Percentiles rank a stretch among this genome's conserved stretches.
phyloP scores from a whole-genome alignment of 768 basidiomycete species.

The Lactifluus pinguis region DNA sequence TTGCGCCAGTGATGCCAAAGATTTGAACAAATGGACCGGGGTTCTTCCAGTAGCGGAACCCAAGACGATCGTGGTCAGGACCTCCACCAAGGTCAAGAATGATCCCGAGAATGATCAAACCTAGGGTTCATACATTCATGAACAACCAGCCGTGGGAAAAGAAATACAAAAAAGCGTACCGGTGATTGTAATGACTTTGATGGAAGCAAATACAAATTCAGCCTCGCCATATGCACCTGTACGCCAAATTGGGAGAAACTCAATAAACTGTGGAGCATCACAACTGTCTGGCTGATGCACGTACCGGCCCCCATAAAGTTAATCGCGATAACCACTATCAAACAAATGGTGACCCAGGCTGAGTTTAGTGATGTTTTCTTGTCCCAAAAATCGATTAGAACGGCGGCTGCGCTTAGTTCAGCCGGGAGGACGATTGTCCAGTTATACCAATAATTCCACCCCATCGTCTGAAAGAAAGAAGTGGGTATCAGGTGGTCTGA shows the following conservation, averaged over 20 bases:
- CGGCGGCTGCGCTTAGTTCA: constrained; percentile 64
- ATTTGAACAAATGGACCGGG: constrained; percentile 86
- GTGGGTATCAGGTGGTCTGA: not conserved
- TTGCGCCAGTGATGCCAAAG: constrained; percentile 48
- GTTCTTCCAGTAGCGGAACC: constrained; percentile 76
- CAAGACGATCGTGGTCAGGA: constrained; percentile 62
- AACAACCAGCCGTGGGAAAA: constrained; percentile 33
- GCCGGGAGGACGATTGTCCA: constrained; percentile 64
- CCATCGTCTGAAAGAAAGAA: constrained; percentile 30
- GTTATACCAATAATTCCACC: constrained; percentile 49
- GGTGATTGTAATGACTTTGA: constrained; percentile 82
- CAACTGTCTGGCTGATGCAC: not conserved
- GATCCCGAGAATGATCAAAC: constrained; percentile 46
- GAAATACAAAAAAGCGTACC: constrained; percentile 31
- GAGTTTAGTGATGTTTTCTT: constrained; percentile 47
- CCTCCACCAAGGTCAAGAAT: constrained; percentile 86
- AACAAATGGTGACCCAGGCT: constrained; percentile 70
- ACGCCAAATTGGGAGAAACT: not conserved
- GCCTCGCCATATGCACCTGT: constrained; percentile 72
- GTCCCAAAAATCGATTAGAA: constrained; percentile 72
- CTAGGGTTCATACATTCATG: constrained; percentile 14
- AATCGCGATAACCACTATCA: constrained; percentile 53
- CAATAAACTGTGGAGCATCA: not conserved
- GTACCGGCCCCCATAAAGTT: constrained; percentile 13
- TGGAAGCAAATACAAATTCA: constrained; percentile 83